A percentile compares a stretch with the other conserved stretches of the same genome.
phyloP scores from a whole-genome alignment of 495 filamentous ascomycete genomes.

The Tuber umbilicatum region DNA sequence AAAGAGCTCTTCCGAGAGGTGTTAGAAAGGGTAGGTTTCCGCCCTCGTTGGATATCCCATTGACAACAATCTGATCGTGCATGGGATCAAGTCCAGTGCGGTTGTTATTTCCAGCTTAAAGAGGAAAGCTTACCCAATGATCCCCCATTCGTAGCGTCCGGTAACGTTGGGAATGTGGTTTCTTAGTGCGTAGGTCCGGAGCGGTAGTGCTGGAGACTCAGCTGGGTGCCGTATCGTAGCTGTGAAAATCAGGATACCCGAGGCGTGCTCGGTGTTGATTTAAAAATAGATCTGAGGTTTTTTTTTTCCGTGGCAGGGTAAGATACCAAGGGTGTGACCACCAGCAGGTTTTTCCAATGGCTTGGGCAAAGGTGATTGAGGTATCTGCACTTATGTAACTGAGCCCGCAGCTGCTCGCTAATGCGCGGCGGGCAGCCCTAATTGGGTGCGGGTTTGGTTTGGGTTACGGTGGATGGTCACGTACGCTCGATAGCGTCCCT shows the following conservation, averaged over 20 bases:
- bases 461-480: neutral
- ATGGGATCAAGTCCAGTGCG: neutral
- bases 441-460: neutral
- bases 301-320: slow-evolving; percentile 23
- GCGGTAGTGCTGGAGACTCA: slow-evolving; percentile 29
- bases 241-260: neutral
- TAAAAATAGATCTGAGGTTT: slow-evolving; percentile 32
- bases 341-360: neutral
- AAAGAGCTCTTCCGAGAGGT: neutral
- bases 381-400: neutral
- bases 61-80: neutral
- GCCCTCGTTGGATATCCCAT: neutral
- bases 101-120: neutral
- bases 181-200: neutral
- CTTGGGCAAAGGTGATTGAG: neutral
- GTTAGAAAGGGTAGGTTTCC: neutral
- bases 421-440: neutral
- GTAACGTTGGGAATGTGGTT: neutral
- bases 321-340: neutral
- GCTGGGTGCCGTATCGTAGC: neutral
- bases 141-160: neutral
- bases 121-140: neutral
- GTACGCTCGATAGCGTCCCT: neutral
- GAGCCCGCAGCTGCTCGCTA: neutral
- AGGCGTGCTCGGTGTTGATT: neutral